These are phyloP conservation scores for Astragalus membranaceus DNA, from an alignment of 306 rosid genomes.

Conservation along the genomic window DNA sequence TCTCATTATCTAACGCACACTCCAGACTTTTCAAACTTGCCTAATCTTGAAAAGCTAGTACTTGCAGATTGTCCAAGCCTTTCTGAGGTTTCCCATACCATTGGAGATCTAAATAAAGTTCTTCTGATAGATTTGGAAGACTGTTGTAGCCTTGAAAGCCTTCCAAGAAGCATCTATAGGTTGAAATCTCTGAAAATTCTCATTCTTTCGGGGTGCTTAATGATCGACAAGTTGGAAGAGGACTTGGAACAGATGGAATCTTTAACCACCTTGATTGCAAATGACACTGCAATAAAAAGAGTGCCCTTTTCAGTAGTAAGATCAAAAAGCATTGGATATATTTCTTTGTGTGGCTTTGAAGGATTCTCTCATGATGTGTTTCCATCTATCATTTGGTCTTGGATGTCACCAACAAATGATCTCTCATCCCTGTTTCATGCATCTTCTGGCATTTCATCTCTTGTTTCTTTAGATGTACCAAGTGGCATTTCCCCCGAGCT, in stretches of 20 bases:
- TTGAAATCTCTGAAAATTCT: slow-evolving; percentile 18
- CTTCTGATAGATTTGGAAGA: slow-evolving; percentile 18
- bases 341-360: slow-evolving; percentile 31
- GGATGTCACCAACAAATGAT: slow-evolving; percentile 23
- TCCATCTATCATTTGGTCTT: slow-evolving; percentile 22
- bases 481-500: neutral
- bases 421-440: neutral
- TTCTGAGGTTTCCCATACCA: neutral
- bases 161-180: slow-evolving; percentile 30
- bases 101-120: slow-evolving; percentile 6
- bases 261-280: slow-evolving; percentile 15
- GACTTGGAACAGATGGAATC: slow-evolving; percentile 23
- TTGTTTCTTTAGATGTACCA: neutral
- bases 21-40: slow-evolving; percentile 31
- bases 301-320: slow-evolving; percentile 16
- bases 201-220: slow-evolving; percentile 25
- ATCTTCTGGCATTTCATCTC: neutral
- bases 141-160: slow-evolving; percentile 8
- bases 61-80: slow-evolving; percentile 25
- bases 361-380: slow-evolving; percentile 11
- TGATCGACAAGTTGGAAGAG: slow-evolving; percentile 24
- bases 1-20: slow-evolving; percentile 16
- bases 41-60: slow-evolving; percentile 28
- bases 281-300: slow-evolving; percentile 26
- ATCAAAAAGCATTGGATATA: slow-evolving; percentile 9